Base-by-base conservation (phyloP, 2,329 filamentous ascomycete species). In the Fonsecaea nubica region DNA sequence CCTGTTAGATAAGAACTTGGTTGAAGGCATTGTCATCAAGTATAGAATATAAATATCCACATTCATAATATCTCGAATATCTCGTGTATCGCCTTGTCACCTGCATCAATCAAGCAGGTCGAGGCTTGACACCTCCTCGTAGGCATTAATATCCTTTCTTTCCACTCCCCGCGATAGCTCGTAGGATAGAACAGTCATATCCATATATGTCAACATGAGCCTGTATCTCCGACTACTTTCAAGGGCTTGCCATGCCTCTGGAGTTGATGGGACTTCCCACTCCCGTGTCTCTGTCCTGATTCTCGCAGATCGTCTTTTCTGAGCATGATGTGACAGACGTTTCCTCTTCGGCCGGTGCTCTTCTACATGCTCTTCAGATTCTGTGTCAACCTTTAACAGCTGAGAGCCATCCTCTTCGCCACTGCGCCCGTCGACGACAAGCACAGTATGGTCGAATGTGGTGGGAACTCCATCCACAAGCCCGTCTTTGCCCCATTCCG, bases 121-220 rank as follows among this genome's bases (percentile, higher is more conserved):
- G 8, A 70, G 57, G 6, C 57, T 8, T 8, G 68, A 70, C 8
- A 63, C 54, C 18, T 68, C 64, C 30, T 63, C 53, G 13, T 61
- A 63, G 36, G 61, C 55, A 32, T 32, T 32, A 57, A 69, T 32
- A 58, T 72, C 70, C 18, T 68, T 60, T 35, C 63, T 70, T 58
- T 72, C 71, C 5, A 72, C 64, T 15, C 62, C 66, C 52, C 72
- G 59, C 9, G 55, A 82, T 40, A 89, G 79, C 77, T 89, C 87
- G 76, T 88, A 90, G 65, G 81, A 85, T 76, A 88, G 74, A 7
- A 89, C 77, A 0, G 83, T 83, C 68, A 86, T 82, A 73, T 89
- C 84, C 15, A 75, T 76, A 74, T 84, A 89, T 66, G 82, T 82
- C 72, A 90, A 76, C 68, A 90, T 74, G 21, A 90, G 69, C 33